phyloP scores from a whole-genome alignment of 768 basidiomycete genomes.

The Tylopilus sp. region DNA sequence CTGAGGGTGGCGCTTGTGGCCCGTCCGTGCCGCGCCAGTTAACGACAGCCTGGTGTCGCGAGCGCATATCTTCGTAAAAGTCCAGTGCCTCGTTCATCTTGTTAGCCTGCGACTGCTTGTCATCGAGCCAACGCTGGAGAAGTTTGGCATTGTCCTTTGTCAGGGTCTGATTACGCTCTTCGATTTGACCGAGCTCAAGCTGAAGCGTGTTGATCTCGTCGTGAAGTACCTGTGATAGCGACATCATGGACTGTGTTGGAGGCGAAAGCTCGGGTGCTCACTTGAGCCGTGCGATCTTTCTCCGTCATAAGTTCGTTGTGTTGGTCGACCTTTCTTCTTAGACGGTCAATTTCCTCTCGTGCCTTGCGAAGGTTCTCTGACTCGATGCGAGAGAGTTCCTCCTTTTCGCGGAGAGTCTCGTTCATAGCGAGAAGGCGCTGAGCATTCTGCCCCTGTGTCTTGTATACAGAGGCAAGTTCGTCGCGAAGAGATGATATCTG shows the following conservation, averaged over 20 bases:
- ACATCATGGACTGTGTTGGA: neutral
- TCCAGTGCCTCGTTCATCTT: slow-evolving; percentile 93
- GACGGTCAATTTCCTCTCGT: slow-evolving; percentile 66
- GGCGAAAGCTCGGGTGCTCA: slow-evolving; percentile 26
- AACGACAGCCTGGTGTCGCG: slow-evolving; percentile 59
- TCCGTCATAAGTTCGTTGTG: slow-evolving; percentile 83
- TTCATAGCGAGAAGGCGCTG: slow-evolving; percentile 92
- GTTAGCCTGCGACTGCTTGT: slow-evolving; percentile 89
- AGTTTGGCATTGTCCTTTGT: slow-evolving; percentile 93
- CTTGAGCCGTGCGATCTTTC: slow-evolving; percentile 88
- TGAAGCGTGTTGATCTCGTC: slow-evolving; percentile 93
- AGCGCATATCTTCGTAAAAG: slow-evolving; percentile 85
- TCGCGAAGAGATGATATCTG: slow-evolving; percentile 90
- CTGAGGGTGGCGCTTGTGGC: slow-evolving; percentile 35
- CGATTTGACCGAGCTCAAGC: slow-evolving; percentile 86
- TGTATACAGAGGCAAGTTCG: slow-evolving; percentile 92
- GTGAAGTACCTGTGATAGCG: slow-evolving; percentile 67
- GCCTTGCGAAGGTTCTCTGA: slow-evolving; percentile 75
- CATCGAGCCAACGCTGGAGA: slow-evolving; percentile 94
- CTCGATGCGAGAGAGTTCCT: slow-evolving; percentile 80
- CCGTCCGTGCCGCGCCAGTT: slow-evolving; percentile 50
- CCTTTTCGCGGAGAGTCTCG: slow-evolving; percentile 91
- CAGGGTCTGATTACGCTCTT: slow-evolving; percentile 82
- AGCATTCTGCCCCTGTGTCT: slow-evolving; percentile 93
- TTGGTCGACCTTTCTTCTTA: slow-evolving; percentile 77